phyloP scores from a whole-genome alignment of 306 rosid genomes.

The Canavalia ensiformis region DNA sequence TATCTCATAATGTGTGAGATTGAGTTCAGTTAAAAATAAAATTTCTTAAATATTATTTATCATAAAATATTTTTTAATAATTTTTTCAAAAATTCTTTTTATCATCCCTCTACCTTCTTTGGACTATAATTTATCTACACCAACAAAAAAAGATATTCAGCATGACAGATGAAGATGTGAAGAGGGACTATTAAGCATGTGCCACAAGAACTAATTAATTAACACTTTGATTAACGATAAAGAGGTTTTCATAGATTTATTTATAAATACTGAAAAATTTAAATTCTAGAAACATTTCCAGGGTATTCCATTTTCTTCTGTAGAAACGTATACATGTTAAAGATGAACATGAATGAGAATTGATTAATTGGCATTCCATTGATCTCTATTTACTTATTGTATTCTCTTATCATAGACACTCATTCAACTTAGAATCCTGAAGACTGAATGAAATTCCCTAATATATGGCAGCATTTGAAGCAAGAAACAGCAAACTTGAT shows the following conservation, averaged over 20 bases:
- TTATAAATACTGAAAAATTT: not conserved
- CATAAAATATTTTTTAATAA: too few relatives aligned
- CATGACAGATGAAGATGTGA: too few relatives aligned
- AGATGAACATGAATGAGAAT: not conserved
- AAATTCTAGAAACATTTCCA: conserved; percentile 5
- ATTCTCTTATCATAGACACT: not conserved
- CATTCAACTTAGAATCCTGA: conserved; percentile 17
- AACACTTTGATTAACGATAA: too few relatives aligned
- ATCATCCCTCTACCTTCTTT: too few relatives aligned
- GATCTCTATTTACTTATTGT: not conserved
- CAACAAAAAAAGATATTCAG: too few relatives aligned
- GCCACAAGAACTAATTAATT: too few relatives aligned
- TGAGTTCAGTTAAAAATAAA: too few relatives aligned
- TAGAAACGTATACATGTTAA: not conserved
- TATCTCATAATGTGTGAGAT: too few relatives aligned
- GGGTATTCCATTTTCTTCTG: not conserved
- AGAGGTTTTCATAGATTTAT: not conserved
- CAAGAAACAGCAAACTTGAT: conserved; percentile 72
- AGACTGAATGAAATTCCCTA: conserved; percentile 36
- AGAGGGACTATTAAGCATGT: too few relatives aligned
- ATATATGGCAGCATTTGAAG: conserved; percentile 69
- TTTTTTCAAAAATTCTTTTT: too few relatives aligned
- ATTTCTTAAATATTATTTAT: too few relatives aligned
- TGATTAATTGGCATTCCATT: conserved; percentile 5
- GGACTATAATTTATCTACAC: too few relatives aligned